Base-by-base conservation (phyloP, 140 eudicot genomes). In the Ambrosia hybrid region DNA sequence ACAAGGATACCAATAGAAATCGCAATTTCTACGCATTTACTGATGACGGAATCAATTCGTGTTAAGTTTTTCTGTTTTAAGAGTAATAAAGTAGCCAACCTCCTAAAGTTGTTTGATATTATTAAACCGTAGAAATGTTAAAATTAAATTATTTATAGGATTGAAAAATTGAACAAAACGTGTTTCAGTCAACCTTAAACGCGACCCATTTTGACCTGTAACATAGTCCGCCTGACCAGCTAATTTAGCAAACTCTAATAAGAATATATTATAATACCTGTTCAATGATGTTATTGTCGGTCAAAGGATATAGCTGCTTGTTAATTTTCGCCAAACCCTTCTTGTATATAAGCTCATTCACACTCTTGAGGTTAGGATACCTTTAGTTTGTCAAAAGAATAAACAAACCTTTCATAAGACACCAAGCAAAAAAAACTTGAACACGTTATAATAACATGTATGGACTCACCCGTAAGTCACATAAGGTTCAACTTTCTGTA, bases 261-360 rank as follows among this genome's bases (percentile, higher is more conserved):
- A 6, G 13, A 33, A 48, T 17, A 57, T 49, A 16, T 9, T 33
- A 12, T 2, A 8, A 21, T 82, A 92, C 96, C 96, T 89, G 90
- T 73, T 92, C 96, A 39, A 89, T 80, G 68, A 86, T 80, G 82
- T 84, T 85, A 58, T 89, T 92, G 83, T 87, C 95, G 6, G 95
- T 92, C 65, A 89, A 73, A 37, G 98, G 96, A 73, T 60, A 78
- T 57, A 71, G 67, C 68, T 92, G 82, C 75, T 92, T 87, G 76
- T 84, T 79, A 30, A 85, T 5, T 81, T 80, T 89, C 1, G 76
- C 87, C 62, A 83, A 77, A 16, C 98, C 96, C 67, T 92, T 92
- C 86, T 87, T 92, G 86, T 79, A 89, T 61, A 92, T 89, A 80
- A 92, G 84, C 73, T 89, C 96, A 70, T 77, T 89, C 78, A 92